Evolutionary conservation across 2,329 filamentous ascomycete species (phyloP).

Genomic region (Botrytis tulipae): DNA sequence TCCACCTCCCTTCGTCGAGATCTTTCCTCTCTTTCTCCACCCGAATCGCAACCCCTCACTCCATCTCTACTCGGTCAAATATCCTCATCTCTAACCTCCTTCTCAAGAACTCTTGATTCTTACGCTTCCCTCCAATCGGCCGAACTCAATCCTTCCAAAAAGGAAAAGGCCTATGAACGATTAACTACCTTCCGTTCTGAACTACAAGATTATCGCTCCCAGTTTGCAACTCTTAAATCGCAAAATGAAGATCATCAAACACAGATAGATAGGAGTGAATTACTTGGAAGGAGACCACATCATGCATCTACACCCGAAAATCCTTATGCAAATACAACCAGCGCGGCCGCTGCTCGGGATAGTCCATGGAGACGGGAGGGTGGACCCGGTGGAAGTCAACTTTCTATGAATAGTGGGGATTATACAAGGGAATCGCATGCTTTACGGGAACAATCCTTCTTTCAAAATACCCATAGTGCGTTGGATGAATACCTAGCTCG

Average conservation of each 20-base stretch:
- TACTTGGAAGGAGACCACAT: constrained; percentile 82
- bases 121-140: constrained; percentile 83
- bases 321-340: constrained; percentile 69
- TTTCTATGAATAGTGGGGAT: constrained; percentile 56
- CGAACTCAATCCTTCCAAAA: constrained; percentile 86
- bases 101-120: constrained; percentile 88
- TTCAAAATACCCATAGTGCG: constrained; percentile 75
- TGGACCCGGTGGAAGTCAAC: constrained; percentile 20
- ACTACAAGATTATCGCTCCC: constrained; percentile 72
- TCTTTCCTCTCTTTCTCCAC: constrained; percentile 66
- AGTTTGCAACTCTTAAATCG: constrained; percentile 75
- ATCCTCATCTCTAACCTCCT: constrained; percentile 73
- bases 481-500: constrained; percentile 93
- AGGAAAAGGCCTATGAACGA: constrained; percentile 84
- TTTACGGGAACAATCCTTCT: constrained; percentile 85
- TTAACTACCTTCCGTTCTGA: constrained; percentile 83
- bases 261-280: constrained; percentile 67
- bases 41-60: constrained; percentile 48
- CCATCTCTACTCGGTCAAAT: constrained; percentile 69
- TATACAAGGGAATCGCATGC: constrained; percentile 76
- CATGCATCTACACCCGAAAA: constrained; percentile 84
- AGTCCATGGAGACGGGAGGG: constrained; percentile 37
- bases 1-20: constrained; percentile 76
- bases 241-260: constrained; percentile 73
- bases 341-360: constrained; percentile 25